These are phyloP conservation scores for Leishmania arabica DNA, from an alignment of 208 protist species.

Conservation along the genomic window DNA sequence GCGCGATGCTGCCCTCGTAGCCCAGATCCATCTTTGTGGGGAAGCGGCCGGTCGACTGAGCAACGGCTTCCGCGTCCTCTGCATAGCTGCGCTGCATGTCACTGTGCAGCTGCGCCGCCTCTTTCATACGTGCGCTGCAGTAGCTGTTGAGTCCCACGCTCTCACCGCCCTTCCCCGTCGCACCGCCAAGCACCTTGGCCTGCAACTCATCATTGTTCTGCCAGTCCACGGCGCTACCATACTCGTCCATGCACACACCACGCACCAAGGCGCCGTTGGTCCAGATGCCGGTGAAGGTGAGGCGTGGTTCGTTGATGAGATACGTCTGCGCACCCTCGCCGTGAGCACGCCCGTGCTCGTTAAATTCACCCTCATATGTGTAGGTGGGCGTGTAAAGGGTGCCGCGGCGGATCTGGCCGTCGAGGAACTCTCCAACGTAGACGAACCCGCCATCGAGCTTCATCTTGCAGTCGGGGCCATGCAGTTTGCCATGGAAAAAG, in stretches of 20 bases:
- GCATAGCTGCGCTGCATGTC: conserved; percentile 82
- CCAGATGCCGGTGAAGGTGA: conserved; percentile 90
- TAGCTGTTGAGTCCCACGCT: conserved; percentile 85
- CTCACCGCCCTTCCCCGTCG: conserved; percentile 40
- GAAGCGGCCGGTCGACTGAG: conserved; percentile 47
- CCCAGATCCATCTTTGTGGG: conserved; percentile 86
- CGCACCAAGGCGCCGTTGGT: conserved; percentile 80
- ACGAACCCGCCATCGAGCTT: conserved; percentile 90
- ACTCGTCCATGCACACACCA: conserved; percentile 85
- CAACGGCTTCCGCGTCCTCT: conserved; percentile 65
- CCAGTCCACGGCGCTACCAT: conserved; percentile 88
- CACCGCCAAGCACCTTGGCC: conserved; percentile 53
- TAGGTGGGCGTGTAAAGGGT: conserved; percentile 90
- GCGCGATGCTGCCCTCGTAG: conserved; percentile 76
- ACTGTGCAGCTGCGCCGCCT: conserved; percentile 65
- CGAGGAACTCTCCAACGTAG: conserved; percentile 88
- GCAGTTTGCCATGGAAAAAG: conserved; percentile 87
- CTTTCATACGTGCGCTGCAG: conserved; percentile 69
- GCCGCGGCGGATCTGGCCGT: conserved; percentile 77
- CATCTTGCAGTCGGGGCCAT: conserved; percentile 87
- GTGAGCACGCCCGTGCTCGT: conserved; percentile 83
- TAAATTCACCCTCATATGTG: conserved; percentile 93
- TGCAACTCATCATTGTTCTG: conserved; percentile 87
- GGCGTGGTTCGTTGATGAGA: conserved; percentile 78
- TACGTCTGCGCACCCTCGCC: conserved; percentile 90